A percentile compares a stretch with the other conserved stretches of the same genome.
These are phyloP conservation scores for Suillus brevipes DNA, from an alignment of 768 basidiomycete genomes.

Conservation along the genomic window DNA sequence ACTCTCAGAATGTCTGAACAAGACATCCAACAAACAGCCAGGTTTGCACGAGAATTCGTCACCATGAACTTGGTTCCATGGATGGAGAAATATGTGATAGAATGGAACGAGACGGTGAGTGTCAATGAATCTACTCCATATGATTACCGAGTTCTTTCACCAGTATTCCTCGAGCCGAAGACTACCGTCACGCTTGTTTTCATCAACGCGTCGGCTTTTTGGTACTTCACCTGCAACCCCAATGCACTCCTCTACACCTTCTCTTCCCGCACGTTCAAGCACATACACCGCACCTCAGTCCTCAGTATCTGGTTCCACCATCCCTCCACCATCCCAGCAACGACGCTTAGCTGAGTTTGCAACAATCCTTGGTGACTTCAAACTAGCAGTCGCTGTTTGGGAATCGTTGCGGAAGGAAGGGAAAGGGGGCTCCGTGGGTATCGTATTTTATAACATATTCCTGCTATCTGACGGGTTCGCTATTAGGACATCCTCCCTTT, in stretches of 20 bases:
- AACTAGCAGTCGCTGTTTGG: slow-evolving; percentile 81
- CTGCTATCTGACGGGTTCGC: not conserved
- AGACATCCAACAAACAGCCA: slow-evolving; percentile 74
- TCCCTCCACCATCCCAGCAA: slow-evolving; percentile 60
- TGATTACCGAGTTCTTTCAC: slow-evolving; percentile 7
- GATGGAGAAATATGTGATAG: slow-evolving; percentile 93
- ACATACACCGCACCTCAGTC: slow-evolving; percentile 38
- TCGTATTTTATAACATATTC: not conserved
- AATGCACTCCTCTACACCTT: slow-evolving; percentile 33
- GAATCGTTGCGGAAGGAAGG: slow-evolving; percentile 84
- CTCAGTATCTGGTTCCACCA: slow-evolving; percentile 2
- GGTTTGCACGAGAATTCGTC: slow-evolving; percentile 84
- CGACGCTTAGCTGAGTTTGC: slow-evolving; percentile 95
- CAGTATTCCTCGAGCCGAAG: slow-evolving; percentile 75
- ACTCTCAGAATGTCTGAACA: slow-evolving; percentile 57
- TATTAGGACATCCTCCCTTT: slow-evolving; percentile 80
- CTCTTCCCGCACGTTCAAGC: slow-evolving; percentile 39
- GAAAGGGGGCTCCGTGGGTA: slow-evolving; percentile 80
- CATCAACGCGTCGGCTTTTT: slow-evolving; percentile 82
- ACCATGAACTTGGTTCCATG: slow-evolving; percentile 90
- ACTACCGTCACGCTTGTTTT: slow-evolving; percentile 82
- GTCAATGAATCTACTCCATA: not conserved
- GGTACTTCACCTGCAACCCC: slow-evolving; percentile 57
- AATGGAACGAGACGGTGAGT: slow-evolving; percentile 87
- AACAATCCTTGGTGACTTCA: slow-evolving; percentile 88